A percentile compares a stretch with the other conserved stretches of the same genome.
Evolutionary conservation across 192 early-diverging fungal genomes (phyloP).

Genomic region (Coemansia javaensis): DNA sequence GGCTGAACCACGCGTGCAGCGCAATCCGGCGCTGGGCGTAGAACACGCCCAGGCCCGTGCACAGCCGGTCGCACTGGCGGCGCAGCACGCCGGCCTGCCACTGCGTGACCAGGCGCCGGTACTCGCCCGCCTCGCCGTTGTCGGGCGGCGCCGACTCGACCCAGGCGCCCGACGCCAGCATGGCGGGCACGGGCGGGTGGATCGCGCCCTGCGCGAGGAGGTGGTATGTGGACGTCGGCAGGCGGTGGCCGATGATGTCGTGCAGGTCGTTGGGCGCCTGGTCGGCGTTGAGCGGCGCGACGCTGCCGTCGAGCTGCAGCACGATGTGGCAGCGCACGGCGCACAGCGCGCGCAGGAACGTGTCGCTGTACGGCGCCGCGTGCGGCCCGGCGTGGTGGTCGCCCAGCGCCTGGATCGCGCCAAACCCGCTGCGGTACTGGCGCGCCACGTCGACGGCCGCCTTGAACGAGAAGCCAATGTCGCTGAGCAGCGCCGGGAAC

Average conservation of each 20-base stretch:
- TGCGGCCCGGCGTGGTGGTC: constrained; percentile 55
- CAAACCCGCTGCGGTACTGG: constrained; percentile 68
- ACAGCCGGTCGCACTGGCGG: constrained; percentile 55
- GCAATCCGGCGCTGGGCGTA: constrained; percentile 62
- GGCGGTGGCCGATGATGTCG: constrained; percentile 73
- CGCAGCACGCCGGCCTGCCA: constrained; percentile 55
- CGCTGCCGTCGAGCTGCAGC: constrained; percentile 63
- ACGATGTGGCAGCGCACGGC: constrained; percentile 68
- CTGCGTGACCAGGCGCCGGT: constrained; percentile 59
- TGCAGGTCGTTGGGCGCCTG: constrained; percentile 73
- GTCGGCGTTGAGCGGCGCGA: constrained; percentile 59
- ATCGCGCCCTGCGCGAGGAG: constrained; percentile 64
- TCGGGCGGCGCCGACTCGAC: constrained; percentile 69
- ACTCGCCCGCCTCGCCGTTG: constrained; percentile 77
- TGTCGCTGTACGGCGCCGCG: constrained; percentile 65
- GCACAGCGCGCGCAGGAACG: constrained; percentile 66
- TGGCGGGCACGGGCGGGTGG: constrained; percentile 61
- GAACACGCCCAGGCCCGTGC: constrained; percentile 58
- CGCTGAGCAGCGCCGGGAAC: constrained; percentile 61
- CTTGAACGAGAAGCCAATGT: constrained; percentile 63
- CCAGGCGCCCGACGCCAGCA: constrained; percentile 59
- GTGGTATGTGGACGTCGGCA: constrained; percentile 67
- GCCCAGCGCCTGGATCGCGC: constrained; percentile 61
- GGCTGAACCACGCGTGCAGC: constrained; percentile 60
- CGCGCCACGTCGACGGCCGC: constrained; percentile 61